Percentiles rank a stretch among this genome's conserved stretches.
phyloP scores from a whole-genome alignment of 202 grass and related monocot species.

The Setaria italica region DNA sequence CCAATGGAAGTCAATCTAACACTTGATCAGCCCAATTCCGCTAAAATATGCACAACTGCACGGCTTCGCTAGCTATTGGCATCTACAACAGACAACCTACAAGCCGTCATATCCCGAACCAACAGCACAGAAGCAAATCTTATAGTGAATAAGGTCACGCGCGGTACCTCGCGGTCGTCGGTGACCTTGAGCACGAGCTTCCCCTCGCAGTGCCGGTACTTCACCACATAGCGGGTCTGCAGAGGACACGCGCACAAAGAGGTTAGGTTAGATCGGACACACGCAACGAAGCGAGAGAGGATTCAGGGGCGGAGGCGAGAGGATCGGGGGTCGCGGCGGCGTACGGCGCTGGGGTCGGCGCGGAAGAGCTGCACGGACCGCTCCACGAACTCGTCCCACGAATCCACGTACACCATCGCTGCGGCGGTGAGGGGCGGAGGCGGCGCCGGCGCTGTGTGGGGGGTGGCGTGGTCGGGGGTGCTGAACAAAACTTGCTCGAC shows the following conservation, averaged over 20 bases:
- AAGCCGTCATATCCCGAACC: neutral
- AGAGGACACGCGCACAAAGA: neutral
- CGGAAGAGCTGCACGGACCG: slow-evolving; percentile 91
- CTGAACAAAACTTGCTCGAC: too few species aligned
- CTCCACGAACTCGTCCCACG: slow-evolving; percentile 97
- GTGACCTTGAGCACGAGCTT: slow-evolving; percentile 99
- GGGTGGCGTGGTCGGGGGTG: slow-evolving; percentile 4
- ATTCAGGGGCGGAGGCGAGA: neutral
- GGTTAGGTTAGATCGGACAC: slow-evolving; percentile 25
- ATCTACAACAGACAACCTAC: neutral
- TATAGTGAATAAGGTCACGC: neutral
- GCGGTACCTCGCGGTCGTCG: slow-evolving; percentile 69
- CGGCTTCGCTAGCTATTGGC: neutral
- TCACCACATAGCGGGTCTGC: slow-evolving; percentile 85
- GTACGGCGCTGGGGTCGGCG: slow-evolving; percentile 72
- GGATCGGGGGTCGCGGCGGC: slow-evolving; percentile 7
- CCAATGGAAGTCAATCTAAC: neutral
- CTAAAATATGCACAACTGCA: neutral
- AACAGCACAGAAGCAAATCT: slow-evolving; percentile 20
- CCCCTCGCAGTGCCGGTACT: slow-evolving; percentile 96
- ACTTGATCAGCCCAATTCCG: slow-evolving; percentile 20
- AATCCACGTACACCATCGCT: slow-evolving; percentile 89
- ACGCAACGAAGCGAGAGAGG: neutral
- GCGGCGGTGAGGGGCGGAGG: slow-evolving; percentile 17
- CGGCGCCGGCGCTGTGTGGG: neutral